Evolutionary conservation across 1,284 basidiomycete species (phyloP).

Genomic region (Melampsora larici-populina): DNA sequence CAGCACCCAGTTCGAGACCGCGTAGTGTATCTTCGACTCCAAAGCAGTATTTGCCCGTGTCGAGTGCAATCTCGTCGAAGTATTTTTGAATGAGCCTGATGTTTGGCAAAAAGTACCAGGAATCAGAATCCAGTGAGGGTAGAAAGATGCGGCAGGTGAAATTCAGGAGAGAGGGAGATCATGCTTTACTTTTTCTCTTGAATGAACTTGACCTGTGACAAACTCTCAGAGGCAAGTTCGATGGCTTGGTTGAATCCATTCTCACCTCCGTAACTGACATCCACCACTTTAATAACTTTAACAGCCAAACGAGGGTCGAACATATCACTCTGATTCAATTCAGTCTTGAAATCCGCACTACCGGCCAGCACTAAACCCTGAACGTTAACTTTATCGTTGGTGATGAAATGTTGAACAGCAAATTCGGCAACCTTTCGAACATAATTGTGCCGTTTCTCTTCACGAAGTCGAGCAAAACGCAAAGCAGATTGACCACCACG

Average conservation of each 20-base stretch:
- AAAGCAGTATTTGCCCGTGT: constrained; percentile 96
- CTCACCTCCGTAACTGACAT: constrained; percentile 98
- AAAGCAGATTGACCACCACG: constrained; percentile 99
- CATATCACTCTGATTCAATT: constrained; percentile 92
- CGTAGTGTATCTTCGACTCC: constrained; percentile 96
- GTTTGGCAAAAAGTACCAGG: neutral
- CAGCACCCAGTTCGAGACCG: constrained; percentile 90
- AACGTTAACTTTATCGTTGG: constrained; percentile 96
- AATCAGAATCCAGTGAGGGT: neutral
- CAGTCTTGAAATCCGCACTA: constrained; percentile 98
- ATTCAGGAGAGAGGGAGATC: neutral
- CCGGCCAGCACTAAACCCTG: constrained; percentile 95
- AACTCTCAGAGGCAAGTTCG: constrained; percentile 88
- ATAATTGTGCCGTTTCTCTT: constrained; percentile 99
- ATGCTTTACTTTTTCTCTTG: constrained; percentile 76
- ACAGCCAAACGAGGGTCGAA: constrained; percentile 82
- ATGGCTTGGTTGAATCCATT: constrained; percentile 99
- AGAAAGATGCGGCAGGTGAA: neutral
- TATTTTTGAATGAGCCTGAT: constrained; percentile 81
- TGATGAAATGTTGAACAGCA: constrained; percentile 97
- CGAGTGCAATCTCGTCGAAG: constrained; percentile 98
- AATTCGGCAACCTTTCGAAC: constrained; percentile 97
- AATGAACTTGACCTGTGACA: constrained; percentile 98
- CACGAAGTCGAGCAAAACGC: constrained; percentile 98
- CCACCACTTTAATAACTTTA: constrained; percentile 94